Base-by-base conservation (phyloP, 2,329 filamentous ascomycete species). In the Penicillium oxalicum region DNA sequence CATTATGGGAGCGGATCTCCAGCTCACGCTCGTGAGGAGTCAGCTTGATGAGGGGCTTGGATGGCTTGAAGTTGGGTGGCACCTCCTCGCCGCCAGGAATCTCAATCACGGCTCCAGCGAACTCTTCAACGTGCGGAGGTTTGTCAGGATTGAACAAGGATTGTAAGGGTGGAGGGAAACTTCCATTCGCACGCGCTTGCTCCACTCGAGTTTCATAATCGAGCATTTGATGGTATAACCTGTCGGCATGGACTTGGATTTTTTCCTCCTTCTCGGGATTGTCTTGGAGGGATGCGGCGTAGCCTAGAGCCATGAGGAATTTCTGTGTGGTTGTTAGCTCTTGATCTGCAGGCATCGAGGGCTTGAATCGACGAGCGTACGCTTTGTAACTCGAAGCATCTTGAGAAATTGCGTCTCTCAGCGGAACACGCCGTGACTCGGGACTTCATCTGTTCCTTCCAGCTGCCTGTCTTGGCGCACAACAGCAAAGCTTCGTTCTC, bases 241-340 rank as follows among this genome's bases (percentile, higher is more conserved):
- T 82, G 72, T 98, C 93, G 50, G 91, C 91, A 68, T 96, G 91
- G 84, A 97, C 88, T 70, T 97, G 93, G 53, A 98, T 89, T 58
- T 86, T 81, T 67, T 96, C 91, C 60, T 95, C 87, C 44, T 87
- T 78, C 28, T 83, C 78, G 0, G 77, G 72, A 7, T 84, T 74
- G 24, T 83, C 80, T 39, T 86, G 80, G 53, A 81, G 74, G 26
- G 81, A 81, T 6, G 82, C 80, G 32, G 94, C 79, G 66, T 96
- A 97, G 4, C 93, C 93, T 13, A 98, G 73, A 1, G 91, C 90
- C 69, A 91, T 90, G 27, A 98, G 74, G 59, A 98, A 91, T 68
- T 91, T 86, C 80, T 90, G 53, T 35, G 24, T 2, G 29, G 12
- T 5, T n/a, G 34, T 48, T 12, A 45, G 40, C 41, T 18, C 18